A percentile compares a stretch with the other conserved stretches of the same genome.
Conservation (phyloP, 148 eudicot species). For the Cornus suecica region DNA sequence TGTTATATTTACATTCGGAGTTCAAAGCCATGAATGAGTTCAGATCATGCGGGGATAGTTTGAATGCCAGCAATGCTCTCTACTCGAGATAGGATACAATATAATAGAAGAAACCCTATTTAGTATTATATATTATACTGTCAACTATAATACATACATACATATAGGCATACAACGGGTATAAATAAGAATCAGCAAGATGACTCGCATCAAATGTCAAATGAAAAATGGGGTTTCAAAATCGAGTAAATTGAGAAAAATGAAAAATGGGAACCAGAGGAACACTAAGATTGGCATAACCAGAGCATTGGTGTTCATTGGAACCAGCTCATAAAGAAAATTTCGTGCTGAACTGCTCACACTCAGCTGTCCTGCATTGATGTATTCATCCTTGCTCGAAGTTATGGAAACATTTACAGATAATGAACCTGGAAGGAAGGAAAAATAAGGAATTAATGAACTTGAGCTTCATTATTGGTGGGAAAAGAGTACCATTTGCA, state of each 20-base stretch:
- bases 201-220: background rate
- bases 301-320: constrained; percentile 7
- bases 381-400: constrained; percentile 53
- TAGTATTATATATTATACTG: background rate
- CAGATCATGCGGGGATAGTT: background rate
- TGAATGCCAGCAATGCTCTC: background rate
- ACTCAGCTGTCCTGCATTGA: constrained; percentile 60
- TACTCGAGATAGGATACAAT: background rate
- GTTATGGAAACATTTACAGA: constrained; percentile 79
- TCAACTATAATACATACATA: background rate
- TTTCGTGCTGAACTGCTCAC: constrained; percentile 47
- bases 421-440: constrained; percentile 50
- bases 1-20: too few relatives aligned
- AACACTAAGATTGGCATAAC: background rate
- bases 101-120: background rate
- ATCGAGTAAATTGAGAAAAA: background rate
- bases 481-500: background rate
- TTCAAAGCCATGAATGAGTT: too few relatives aligned
- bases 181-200: constrained; percentile 10
- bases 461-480: background rate
- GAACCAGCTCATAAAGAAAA: constrained; percentile 15
- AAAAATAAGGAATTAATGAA: background rate
- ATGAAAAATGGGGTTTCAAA: constrained; percentile 12
- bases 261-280: constrained; percentile 6
- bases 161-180: background rate